Base-by-base conservation (phyloP, 139 green algal genomes). In the Chlamydomonas asymmetrica region DNA sequence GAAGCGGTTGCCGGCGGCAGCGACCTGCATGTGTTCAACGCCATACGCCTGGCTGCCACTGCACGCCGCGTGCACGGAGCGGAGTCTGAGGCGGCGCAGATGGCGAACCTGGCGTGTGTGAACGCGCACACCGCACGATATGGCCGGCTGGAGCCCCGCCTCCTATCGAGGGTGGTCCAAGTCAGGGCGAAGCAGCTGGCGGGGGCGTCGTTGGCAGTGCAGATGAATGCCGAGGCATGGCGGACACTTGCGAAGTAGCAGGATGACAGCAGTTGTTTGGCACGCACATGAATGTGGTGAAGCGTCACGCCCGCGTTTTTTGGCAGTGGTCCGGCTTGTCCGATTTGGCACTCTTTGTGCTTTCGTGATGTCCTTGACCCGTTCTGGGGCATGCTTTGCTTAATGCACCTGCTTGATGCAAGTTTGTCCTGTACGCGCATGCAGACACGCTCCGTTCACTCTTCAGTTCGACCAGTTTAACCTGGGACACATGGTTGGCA, bases 1-100 rank as follows among this genome's bases (percentile, higher is more conserved):
- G 72, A 81, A 62, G 63, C 61, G 2, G 69, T 79, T n/a, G 79
- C 79, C 20, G 60, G 72, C 2, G 79, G 79, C n/a, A 80, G 71
- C 32, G 73, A 84, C 31, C 29, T 60, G 0, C 73, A 80, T 34
- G 35, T 84, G 0, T 22, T 39, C 3, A 35, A 59, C 1, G 72
- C 73, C 1, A 29, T 84, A 1, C 48, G 71, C 60, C 41, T 61
- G 2, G 52, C 62, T 4, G 73, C 69, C 37, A 61, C 65, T 23
- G 66, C 60, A 8, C 66, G 79, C 32, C 65, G 71, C 34, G 49
- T 77, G 60, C 18, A 70, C 27, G 73, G 79, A 7, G 34, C 35
- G 1, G 66, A 74, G 6, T 57, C 48, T 29, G 40, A 54, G 1
- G 61, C 48, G 39, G 57, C 66, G 27, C 62, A 66, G 9, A 10